Base-by-base conservation (phyloP, 306 rosid species). In the Begonia fuchsioides region DNA sequence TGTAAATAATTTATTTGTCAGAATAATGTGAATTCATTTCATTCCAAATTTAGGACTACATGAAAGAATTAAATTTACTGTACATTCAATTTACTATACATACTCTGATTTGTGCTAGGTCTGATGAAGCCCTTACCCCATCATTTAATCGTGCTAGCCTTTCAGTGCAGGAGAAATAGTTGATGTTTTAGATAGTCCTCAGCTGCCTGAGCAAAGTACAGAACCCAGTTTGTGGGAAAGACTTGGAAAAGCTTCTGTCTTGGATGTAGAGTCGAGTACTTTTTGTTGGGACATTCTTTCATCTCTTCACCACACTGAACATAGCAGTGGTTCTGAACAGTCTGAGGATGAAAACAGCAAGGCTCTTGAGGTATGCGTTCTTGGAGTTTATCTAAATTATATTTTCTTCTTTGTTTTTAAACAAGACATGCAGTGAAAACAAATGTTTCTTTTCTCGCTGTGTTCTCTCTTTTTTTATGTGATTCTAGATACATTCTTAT, bases 181-280 rank as follows among this genome's bases (percentile, higher is more conserved):
- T 32, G 72, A 57, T 58, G 68, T 67, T 50, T 39, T 65, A 35
- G 67, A 59, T 52, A 57, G 53, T 38, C 62, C 63, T 49, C 39
- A 53, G 9, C 60, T 57, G 17, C 56, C 63, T 35, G 81, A 73
- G 64, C 87, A 71, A 51, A 68, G 59, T 38, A 46, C 83, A 11
- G 96, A 83, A 65, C 64, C 65, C 57, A 90, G 73, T 64, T 64
- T 90, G 65, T 90, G 82, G 84, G 98, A 85, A 55, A 78, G 98
- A 65, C 95, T 90, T 49, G 94, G 94, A 44, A 90, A 81, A 38
- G 92, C 95, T 69, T 75, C 85, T 7, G 68, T 65, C 58, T 47
- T 81, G 81, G 87, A 90, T 68, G 66, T 81, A 46, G 95, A 81
- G 38, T 76, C 94, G 0, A 58, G 54, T 59, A 67, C 80, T 43